Conservation (phyloP, 768 basidiomycete species). For the Boletus sensibilis region DNA sequence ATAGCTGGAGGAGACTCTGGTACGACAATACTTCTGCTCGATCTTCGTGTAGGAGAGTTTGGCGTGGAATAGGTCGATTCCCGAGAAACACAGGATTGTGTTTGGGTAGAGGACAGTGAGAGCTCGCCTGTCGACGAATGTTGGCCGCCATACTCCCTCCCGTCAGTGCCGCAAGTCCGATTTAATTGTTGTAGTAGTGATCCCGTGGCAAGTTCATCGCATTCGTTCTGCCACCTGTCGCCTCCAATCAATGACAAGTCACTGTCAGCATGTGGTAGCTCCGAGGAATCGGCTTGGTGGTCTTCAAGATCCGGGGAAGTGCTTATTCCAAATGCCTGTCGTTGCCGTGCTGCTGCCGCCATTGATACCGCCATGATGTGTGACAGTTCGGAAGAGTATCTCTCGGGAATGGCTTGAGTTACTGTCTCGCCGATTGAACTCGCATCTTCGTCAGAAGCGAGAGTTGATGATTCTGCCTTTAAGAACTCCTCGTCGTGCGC, state of each 20-base stretch:
- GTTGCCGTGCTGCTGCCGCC: constrained; percentile 44
- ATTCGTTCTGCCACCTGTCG: constrained; percentile 41
- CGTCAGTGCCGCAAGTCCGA: background rate
- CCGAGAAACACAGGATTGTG: constrained; percentile 20
- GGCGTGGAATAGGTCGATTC: constrained; percentile 28
- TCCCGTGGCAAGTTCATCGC: constrained; percentile 28
- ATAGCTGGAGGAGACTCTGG: constrained; percentile 8
- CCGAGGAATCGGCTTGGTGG: background rate
- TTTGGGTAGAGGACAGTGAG: constrained; percentile 14
- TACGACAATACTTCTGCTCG: constrained; percentile 5
- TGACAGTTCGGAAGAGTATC: constrained; percentile 31
- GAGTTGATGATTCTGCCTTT: constrained; percentile 13
- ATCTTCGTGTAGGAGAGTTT: constrained; percentile 12
- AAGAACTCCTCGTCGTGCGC: background rate
- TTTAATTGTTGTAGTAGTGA: constrained; percentile 28
- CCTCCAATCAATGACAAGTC: constrained; percentile 45
- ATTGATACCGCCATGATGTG: constrained; percentile 28
- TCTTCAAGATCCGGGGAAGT: constrained; percentile 33
- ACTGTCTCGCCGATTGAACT: background rate
- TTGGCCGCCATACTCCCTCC: background rate
- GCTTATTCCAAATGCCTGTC: constrained; percentile 52
- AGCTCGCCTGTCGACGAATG: constrained; percentile 6
- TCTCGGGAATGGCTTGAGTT: background rate
- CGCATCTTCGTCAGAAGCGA: constrained; percentile 19
- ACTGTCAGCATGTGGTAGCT: constrained; percentile 43